Base-by-base conservation (phyloP, 108 stramenopile genomes). In the Stephanodiscus minutulus region DNA sequence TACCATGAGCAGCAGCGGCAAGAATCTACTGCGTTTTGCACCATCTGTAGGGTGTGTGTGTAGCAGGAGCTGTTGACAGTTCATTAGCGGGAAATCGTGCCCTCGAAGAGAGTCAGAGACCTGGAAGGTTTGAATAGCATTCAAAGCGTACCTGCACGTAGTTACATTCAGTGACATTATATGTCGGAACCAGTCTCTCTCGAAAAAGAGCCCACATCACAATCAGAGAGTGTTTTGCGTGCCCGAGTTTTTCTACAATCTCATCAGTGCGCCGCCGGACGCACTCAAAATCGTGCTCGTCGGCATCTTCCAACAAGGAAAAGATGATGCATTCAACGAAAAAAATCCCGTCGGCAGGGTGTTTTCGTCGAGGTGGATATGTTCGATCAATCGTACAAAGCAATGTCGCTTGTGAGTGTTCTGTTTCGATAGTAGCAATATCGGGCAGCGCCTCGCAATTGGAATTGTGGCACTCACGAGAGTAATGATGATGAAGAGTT, bases 201-300 rank as follows among this genome's bases (percentile, higher is more conserved):
- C 82, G 69, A 61, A 64, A 37, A 50, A 37, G 24, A 60, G 66
- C 29, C 61, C 52, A n/a, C 75, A 77, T 46, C 75, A 77, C 39
- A 72, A 48, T 39, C 52, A 60, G 9, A 44, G 47, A 25, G 70
- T 74, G 22, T 21, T 25, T 5, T 77, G 77, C 22, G 67, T 82
- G 59, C 74, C 81, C 50, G 80, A 87, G 22, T 88, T 79, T 73
- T 76, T 59, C 27, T 91, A 88, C 63, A 87, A 85, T 52, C 77
- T 91, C 36, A 56, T 88, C n/a, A 78, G 84, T 7, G 65, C 86
- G 24, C 47, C 68, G 31, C 24, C 69, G 17, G 77, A 73, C 56
- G 72, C 71, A 0, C 54, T 85, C 10, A 64, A 82, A 37, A 72
- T 79, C 11, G 69, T 65, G 13, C n/a, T 91, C 0, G 86, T 85